Base-by-base conservation (phyloP, 2,329 filamentous ascomycete species). In the Dactylellina cionopaga region DNA sequence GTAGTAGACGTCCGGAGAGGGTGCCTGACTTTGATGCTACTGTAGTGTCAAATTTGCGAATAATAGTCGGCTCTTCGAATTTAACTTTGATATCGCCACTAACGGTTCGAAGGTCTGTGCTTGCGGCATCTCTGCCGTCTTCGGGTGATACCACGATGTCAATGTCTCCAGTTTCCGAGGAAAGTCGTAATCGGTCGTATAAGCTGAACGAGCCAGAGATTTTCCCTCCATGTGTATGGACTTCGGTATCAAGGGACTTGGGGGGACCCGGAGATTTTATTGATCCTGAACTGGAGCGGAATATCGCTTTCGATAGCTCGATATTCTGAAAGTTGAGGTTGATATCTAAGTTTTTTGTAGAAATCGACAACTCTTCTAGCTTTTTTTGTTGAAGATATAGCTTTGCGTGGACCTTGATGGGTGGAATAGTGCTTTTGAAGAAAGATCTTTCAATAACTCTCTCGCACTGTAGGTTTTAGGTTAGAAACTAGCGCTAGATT, bases 321-420 rank as follows among this genome's bases (percentile, higher is more conserved):
- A 43, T 22, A 22, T 43, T 60, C 1, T 13, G 59, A 25, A 72
- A 31, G 29, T 72, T 29, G 2, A 72, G 37, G 15, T 60, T 54
- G 29, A 72, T 46, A 24, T 72, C 55, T 5, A 72, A 37, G 19
- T 39, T 43, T n/a, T 51, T 58, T 5, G 68, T 55, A 5, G 55
- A 63, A 11, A 72, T 37, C 4, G 47, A 43, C 2, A 72, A 35
- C n/a, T 72, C 68, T 25, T 43, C 43, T 6, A 72, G 37, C 10
- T 27, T 35, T 7, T 52, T 59, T 3, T 41, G 39, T 17, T 44
- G 52, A 11, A 72, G 29, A n/a, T 63, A 33, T n/a, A 72, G 59
- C 13, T 60, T 72, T 13, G 68, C 59, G 11, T 51, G 59, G n/a
- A 72, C 39, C 37, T 64, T 71, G 3, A 71, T 51, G 5, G 39